Evolutionary conservation across 2,329 filamentous ascomycete genomes (phyloP), one percentile per base, ranked within the genome.

Genomic region (Claviceps sp.): DNA sequence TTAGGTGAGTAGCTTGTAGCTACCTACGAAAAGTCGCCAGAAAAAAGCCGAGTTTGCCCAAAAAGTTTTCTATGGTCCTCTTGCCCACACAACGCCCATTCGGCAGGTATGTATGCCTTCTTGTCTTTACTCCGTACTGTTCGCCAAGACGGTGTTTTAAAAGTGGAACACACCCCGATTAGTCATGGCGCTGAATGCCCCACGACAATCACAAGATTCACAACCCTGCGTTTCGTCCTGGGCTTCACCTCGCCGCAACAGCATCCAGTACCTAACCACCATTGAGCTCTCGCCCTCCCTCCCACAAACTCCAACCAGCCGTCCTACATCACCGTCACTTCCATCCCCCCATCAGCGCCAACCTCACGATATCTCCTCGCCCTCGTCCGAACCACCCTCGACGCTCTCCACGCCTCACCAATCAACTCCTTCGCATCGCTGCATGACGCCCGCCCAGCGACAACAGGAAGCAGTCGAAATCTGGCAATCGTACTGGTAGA

Each of bases 211-310:
- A 41, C 37, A n/a, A 18, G 20, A 18, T 26, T 14, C 48, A 13
- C 37, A 22, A 43, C 14, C 40, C 24, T 30, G 26, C 20, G 45
- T 6, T 11, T 49, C 13, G 11, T 30, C 5, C 6, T 24, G 9
- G 41, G 22, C 41, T 14, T n/a, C 43, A 26, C 45, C 38, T 20
- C 41, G 41, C 45, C 48, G 38, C 34, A 13, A 50, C 45, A 18
- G 4, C 38, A n/a, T 18, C 16, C 26, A 9, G 26, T 30, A 30
- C 26, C 26, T 30, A 30, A 43, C 49, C 46, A 47, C 38, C 47
- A 44, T 55, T 37, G 51, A 56, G 43, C 43, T 56, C 18, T 50
- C 49, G 11, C 22, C 18, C 38, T 13, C 48, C 5, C 37, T 22
- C 18, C n/a, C 48, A 14, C 48, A 18, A 18, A 9, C 11, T 8